These are phyloP conservation scores for Asterella californica DNA, from an alignment of 225 moss, liverwort and hornwort species.

Conservation along the genomic window DNA sequence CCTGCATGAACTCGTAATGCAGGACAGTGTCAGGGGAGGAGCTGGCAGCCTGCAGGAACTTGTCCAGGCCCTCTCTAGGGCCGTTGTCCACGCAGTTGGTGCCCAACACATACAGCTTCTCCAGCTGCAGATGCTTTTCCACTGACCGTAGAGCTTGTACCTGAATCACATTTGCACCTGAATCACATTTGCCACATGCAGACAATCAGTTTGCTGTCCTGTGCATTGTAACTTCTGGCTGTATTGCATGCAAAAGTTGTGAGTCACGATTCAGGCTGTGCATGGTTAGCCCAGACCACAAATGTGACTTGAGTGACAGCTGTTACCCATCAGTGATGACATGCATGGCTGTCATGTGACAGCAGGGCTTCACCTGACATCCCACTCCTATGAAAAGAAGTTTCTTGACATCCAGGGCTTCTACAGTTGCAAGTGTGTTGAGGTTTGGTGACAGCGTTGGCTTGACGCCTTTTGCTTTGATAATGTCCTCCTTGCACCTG, in stretches of 20 bases:
- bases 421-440: slow-evolving; percentile 83
- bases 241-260: too few species aligned
- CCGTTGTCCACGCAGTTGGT: slow-evolving; percentile 99
- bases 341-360: too few species aligned
- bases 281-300: too few species aligned
- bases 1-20: slow-evolving; percentile 98
- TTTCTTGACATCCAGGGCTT: slow-evolving; percentile 87
- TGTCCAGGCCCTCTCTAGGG: slow-evolving; percentile 75
- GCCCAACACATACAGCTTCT: slow-evolving; percentile 85
- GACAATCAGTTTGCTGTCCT: too few species aligned
- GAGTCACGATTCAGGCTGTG: too few species aligned
- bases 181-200: too few species aligned
- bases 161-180: too few species aligned
- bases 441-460: slow-evolving; percentile 91
- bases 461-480: slow-evolving; percentile 87
- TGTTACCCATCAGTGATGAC: too few species aligned
- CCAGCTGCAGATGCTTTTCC: slow-evolving; percentile 77
- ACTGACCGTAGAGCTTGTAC: slow-evolving; percentile 80
- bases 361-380: slow-evolving; percentile 93
- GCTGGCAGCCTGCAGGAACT: slow-evolving; percentile 84
- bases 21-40: slow-evolving; percentile 86
- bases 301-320: too few species aligned
- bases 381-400: slow-evolving; percentile 93
- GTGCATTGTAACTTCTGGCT: too few species aligned
- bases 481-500: slow-evolving; percentile 83